Evolutionary conservation across 2,329 filamentous ascomycete genomes (phyloP), one percentile per base, ranked within the genome.

Genomic region (Talaromyces sp.): DNA sequence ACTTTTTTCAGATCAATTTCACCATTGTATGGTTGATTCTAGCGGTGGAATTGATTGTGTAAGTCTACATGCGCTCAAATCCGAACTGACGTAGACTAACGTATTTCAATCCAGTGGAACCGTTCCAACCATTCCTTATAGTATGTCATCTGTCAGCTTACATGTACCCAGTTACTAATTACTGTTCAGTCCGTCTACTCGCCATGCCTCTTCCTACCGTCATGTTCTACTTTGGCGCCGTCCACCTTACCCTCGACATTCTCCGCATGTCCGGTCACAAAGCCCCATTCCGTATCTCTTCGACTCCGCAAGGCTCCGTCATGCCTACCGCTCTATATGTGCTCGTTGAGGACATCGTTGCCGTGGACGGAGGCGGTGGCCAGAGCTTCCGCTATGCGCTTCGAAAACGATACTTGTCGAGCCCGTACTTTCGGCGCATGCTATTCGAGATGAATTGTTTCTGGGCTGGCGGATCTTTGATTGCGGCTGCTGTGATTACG

Each of bases 261-360:
- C 75, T 79, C n/a, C 76, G 76, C 50, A 72, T 74, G 44, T 66
- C 68, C 61, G 76, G 78, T n/a, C 73, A 70, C 65, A 77, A 76
- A 68, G 82, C 86, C 0, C 86, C 85, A 0, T 87, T 86, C 69
- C 83, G 85, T 52, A 85, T 89, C 65, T 88, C 85, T 60, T 88
- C 86, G 1, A 84, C 85, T 0, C 80, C 80, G 0, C 87, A 86
- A 69, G 86, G 86, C 18, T 80, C 80, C 16, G 76, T 73, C 5
- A 83, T 88, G 63, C 80, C 83, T 2, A 87, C 87, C 0, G 82
- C 84, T 2, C 80, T 84, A 1, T 87, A 88, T 67, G 87, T 87
- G 57, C 80, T 89, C 33, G 83, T 89, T 28, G 87, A 90, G 73
- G 87, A 90, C 68, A 81, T 88, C 25, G 82, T 88, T 14, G 86